Evolutionary conservation across 2,329 filamentous ascomycete species (phyloP).

Genomic region (Phialophora tarda): DNA sequence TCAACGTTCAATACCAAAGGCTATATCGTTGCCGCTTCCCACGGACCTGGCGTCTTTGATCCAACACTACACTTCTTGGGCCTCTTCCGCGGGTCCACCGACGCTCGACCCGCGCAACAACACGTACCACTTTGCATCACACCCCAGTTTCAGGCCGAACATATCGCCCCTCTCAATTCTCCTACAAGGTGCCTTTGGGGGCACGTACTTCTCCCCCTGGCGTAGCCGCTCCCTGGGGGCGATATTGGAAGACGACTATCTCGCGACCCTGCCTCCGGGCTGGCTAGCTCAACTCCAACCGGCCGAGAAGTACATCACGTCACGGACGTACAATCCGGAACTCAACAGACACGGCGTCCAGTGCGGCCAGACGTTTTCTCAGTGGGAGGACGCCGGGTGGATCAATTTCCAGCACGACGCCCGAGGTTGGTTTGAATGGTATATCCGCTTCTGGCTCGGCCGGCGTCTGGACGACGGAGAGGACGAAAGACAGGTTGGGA

Average conservation of each 20-base stretch:
- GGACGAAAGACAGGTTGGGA: slow-evolving; percentile 58
- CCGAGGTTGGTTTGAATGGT: slow-evolving; percentile 65
- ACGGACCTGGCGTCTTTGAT: slow-evolving; percentile 36
- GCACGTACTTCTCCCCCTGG: slow-evolving; percentile 58
- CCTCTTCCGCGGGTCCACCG: slow-evolving; percentile 47
- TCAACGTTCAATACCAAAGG: background rate
- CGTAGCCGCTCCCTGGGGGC: slow-evolving; percentile 51
- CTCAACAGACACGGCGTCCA: slow-evolving; percentile 61
- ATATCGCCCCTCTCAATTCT: slow-evolving; percentile 60
- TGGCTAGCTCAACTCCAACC: slow-evolving; percentile 54
- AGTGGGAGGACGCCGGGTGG: slow-evolving; percentile 63
- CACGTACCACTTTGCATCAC: slow-evolving; percentile 54
- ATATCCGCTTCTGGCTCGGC: slow-evolving; percentile 59
- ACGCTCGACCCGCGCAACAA: slow-evolving; percentile 49
- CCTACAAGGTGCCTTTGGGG: slow-evolving; percentile 60
- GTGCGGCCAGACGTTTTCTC: slow-evolving; percentile 61
- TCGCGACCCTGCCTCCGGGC: slow-evolving; percentile 49
- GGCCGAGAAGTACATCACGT: slow-evolving; percentile 48
- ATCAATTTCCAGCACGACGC: slow-evolving; percentile 61
- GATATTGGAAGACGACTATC: slow-evolving; percentile 55
- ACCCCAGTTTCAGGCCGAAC: slow-evolving; percentile 57
- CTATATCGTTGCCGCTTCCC: slow-evolving; percentile 21
- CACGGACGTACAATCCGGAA: slow-evolving; percentile 51
- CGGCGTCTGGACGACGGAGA: slow-evolving; percentile 59
- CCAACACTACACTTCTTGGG: slow-evolving; percentile 55